Evolutionary conservation across 2,329 filamentous ascomycete genomes (phyloP), one percentile per base, ranked within the genome.

Genomic region (Sphaerostilbella broomeana): DNA sequence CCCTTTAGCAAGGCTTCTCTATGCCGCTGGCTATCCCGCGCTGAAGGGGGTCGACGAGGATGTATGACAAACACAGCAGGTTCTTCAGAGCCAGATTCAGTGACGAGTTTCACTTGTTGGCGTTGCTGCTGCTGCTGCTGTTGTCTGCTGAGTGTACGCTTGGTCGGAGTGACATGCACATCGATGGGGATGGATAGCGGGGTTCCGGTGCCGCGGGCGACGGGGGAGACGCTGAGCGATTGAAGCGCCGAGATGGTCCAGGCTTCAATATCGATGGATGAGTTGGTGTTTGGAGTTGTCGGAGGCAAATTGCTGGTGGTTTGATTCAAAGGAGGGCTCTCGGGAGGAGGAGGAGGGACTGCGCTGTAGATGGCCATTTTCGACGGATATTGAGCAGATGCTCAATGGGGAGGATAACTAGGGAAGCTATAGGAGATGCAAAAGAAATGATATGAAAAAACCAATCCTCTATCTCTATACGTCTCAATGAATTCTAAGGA

Each of bases 1-100:
- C 90, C 90, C 66, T 88, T 94, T 21, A 92, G 69, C 37, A 94
- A 57, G 3, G 80, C 77, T 49, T 95, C 87, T 13, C 89, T 79
- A 36, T 75, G 65, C 40, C 65, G 63, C 59, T 70, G 60, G 50
- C 72, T 76, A 46, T 79, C 84, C 58, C 70, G 60, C 21, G 64
- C 61, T 13, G 70, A 70, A 1, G 56, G 67, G 38, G 64, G 73
- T 40, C 65, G 69, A 45, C 58, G 67, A 45, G 60, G 67, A 41
- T 62, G 60, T 9, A 61, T 54, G n/a, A 35, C 42, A 10, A 42
- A 44, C 5, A 47, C 41, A 5, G 46, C 40, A 17, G 52, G 48
- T 12, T 42, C 36, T 13, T 55, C 52, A 26, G 51, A 47, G 13
- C 49, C 48, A 15, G 44, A 27, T 7, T 42, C 38, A 10, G 47